A percentile compares a stretch with the other conserved stretches of the same genome.
Conservation (phyloP, 2,329 filamentous ascomycete genomes). For the Arthrobotrys iridis region DNA sequence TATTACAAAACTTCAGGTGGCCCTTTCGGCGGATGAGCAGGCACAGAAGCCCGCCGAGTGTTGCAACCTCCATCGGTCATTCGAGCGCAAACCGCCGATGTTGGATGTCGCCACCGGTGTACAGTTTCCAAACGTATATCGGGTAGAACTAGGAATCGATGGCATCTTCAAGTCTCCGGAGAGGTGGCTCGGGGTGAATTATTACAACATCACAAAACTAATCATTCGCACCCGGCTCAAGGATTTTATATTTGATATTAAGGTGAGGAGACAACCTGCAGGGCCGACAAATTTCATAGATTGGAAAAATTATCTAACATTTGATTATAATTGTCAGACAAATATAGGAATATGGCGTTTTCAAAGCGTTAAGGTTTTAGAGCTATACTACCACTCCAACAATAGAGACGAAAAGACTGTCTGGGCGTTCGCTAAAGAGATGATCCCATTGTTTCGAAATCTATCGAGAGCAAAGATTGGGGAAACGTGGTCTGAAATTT, state of each 20-base stretch:
- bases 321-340: neutral
- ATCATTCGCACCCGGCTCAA: conserved; percentile 4
- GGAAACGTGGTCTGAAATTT: conserved; percentile 22
- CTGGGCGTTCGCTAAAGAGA: conserved; percentile 2
- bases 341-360: conserved; percentile 23
- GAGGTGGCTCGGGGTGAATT: conserved; percentile 22
- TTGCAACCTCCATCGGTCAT: conserved; percentile 6
- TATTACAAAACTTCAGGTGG: conserved; percentile 2
- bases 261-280: conserved; percentile 26
- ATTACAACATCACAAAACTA: conserved; percentile 17
- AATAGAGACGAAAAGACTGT: conserved; percentile 11
- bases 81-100: conserved; percentile 5
- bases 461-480: conserved; percentile 18
- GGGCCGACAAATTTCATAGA: neutral
- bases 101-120: neutral
- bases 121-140: conserved; percentile 26
- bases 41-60: neutral
- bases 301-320: neutral
- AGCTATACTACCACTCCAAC: conserved; percentile 16
- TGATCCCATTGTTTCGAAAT: neutral
- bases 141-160: conserved; percentile 20
- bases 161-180: conserved; percentile 17
- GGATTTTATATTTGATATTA: conserved; percentile 17
- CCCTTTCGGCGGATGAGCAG: neutral
- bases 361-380: conserved; percentile 12